Evolutionary conservation across 805 yeast species (phyloP), one percentile per base, ranked within the genome.

Genomic region (Yarrowia sp.): DNA sequence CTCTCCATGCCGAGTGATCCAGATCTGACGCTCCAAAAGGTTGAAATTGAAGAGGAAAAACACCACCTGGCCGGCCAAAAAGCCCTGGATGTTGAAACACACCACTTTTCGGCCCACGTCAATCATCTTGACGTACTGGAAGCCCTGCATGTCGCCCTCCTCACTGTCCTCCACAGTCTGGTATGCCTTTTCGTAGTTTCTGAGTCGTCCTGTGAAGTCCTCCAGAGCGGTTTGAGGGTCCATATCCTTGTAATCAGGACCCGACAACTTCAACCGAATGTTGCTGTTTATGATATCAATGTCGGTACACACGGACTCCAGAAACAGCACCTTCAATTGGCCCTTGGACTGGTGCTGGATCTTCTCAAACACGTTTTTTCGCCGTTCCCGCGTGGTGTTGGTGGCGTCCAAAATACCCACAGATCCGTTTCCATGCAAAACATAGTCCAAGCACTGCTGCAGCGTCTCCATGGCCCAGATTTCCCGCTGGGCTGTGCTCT

Each of bases 1-100:
- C 76, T 93, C 98, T 60, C 99, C 99, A 72, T 92, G 97, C 67
- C 99, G 84, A 1, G 98, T 87, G 67, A 93, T 88, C 92, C 97
- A 93, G 61, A 93, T 92, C 74, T 92, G 96, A 67, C 98, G 82
- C 73, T 90, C 95, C 66, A 88, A 83, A 47, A 93, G 80, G 73
- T 95, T 93, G 83, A 93, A 93, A 71, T 91, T 91, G 68, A 93
- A 80, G 68, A 93, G 78, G 78, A 91, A 95, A 73, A 91, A 93
- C 41, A 92, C 90, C 0, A 97, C 89, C 73, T 95, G 98, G 2
- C 97, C 92, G 0, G 97, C 93, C 63, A 93, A 78, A 72, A 91
- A 95, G 5, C 89, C 89, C 71, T 90, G 90, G 65, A 93, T 89
- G 72, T 92, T 91, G 74, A 88, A 92, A 38, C 97, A 90, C 63